Percentiles rank a stretch among this genome's conserved stretches.
Conservation (phyloP, 2,329 filamentous ascomycete species). For the Trichoderma endophyticum region DNA sequence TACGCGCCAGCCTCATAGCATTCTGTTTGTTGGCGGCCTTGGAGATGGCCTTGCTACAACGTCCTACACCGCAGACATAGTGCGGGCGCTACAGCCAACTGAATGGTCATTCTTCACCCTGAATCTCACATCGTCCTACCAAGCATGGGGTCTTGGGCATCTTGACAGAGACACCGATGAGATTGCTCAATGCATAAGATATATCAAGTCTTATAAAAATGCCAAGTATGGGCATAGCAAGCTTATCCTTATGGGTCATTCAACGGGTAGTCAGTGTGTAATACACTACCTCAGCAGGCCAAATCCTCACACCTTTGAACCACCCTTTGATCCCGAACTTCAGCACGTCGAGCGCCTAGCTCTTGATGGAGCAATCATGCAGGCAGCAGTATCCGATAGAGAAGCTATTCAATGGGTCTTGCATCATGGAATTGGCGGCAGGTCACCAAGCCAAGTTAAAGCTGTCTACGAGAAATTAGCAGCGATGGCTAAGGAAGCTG, state of each 20-base stretch:
- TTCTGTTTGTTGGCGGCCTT: constrained; percentile 53
- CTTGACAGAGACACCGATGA: constrained; percentile 37
- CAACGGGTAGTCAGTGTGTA: constrained; percentile 64
- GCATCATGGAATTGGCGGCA: constrained; percentile 28
- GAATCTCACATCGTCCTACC: constrained; percentile 40
- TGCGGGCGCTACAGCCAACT: constrained; percentile 35
- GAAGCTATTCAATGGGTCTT: constrained; percentile 47
- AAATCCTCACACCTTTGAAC: constrained; percentile 34
- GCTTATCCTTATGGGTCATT: constrained; percentile 64
- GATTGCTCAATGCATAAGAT: constrained; percentile 31
- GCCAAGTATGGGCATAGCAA: constrained; percentile 42
- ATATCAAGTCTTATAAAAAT: constrained; percentile 33
- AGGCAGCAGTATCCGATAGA: constrained; percentile 61
- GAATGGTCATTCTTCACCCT: constrained; percentile 37
- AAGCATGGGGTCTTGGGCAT: constrained; percentile 36
- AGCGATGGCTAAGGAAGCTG: constrained; percentile 32
- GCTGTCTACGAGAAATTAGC: constrained; percentile 38
- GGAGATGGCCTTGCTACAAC: constrained; percentile 50
- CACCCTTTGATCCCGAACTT: constrained; percentile 26
- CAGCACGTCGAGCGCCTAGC: constrained; percentile 38
- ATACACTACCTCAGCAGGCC: constrained; percentile 56
- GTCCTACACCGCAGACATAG: constrained; percentile 45
- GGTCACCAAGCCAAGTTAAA: constrained; percentile 29
- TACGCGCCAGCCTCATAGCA: constrained; percentile 39
- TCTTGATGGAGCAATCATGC: constrained; percentile 59